Evolutionary conservation across 1,284 basidiomycete species (phyloP), one percentile per base, ranked within the genome.

Genomic region (Naganishia cerealis): DNA sequence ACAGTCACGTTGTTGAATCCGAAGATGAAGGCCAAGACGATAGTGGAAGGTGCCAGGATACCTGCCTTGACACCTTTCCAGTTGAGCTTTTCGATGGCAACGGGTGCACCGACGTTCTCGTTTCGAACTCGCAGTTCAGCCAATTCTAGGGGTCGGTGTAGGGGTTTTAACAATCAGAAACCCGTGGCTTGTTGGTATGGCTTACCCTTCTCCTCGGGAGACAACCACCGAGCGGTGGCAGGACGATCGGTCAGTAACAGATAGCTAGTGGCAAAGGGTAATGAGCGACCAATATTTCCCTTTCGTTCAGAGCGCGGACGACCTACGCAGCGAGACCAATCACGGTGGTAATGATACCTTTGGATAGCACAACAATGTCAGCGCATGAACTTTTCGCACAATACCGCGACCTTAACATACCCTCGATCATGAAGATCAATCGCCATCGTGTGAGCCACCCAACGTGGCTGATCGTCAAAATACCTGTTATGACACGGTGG

Each of bases 1-100:
- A 77, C 76, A 6, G 75, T 75, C 40, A 80, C 75, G 73, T 82
- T 82, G 73, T 80, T 75, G 63, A 82, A 71, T 1, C 81, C 63
- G 73, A 80, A 81, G 67, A 79, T 77, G 33, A 76, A 50, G 0
- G 78, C 73, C 33, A 73, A 67, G 29, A 72, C 59, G 24, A 77
- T 56, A 1, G 72, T 72, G 57, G 71, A 72, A 36, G 72, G 71
- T 46, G 72, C 70, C 26, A 67, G 53, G 57, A 79, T 70, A 15
- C 75, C 76, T 8, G 70, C 61, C 12, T 67, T 40, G 36, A 78
- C 46, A 24, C 74, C 73, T 29, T 57, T 67, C 65, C 26, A 59
- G 65, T 71, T 72, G 15, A 78, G 48, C 67, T 69, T 69, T 66
- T 79, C 78, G 57, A 79, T 70, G n/a, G 77, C 76, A 6, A 73